Percentiles rank a stretch among this genome's conserved stretches.
These are phyloP conservation scores for Rhizophora mangle DNA, from an alignment of 345 rosid species.

Conservation along the genomic window DNA sequence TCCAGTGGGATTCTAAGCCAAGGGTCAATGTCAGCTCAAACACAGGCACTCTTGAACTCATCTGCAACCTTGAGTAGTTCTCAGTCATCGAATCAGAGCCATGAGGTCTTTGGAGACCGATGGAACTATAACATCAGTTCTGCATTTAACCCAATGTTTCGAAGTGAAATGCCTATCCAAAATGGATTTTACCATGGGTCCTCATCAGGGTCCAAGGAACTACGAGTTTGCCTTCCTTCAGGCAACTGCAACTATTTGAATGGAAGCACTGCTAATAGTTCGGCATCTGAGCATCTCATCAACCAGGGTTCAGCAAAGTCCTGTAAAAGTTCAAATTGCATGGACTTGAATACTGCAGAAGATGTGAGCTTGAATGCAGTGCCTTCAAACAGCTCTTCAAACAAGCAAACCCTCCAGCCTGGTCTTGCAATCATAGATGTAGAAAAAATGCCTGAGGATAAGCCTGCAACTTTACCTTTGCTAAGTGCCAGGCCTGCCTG, in stretches of 20 bases:
- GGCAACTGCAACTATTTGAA: slow-evolving; percentile 31
- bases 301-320: slow-evolving; percentile 32
- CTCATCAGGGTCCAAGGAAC: slow-evolving; percentile 52
- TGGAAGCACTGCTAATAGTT: slow-evolving; percentile 26
- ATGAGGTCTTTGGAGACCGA: slow-evolving; percentile 50
- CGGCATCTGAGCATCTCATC: slow-evolving; percentile 25
- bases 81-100: slow-evolving; percentile 44
- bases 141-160: slow-evolving; percentile 45
- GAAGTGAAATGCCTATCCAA: slow-evolving; percentile 38
- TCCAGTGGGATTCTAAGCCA: slow-evolving; percentile 49
- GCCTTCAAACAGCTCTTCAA: slow-evolving; percentile 39
- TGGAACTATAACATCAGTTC: slow-evolving; percentile 42
- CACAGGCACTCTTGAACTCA: slow-evolving; percentile 44
- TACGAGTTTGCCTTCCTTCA: slow-evolving; percentile 19
- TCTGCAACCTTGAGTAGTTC: slow-evolving; percentile 42
- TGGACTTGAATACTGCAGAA: slow-evolving; percentile 30
- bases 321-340: slow-evolving; percentile 25
- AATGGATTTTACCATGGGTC: slow-evolving; percentile 54
- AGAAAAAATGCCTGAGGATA: slow-evolving; percentile 46
- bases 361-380: slow-evolving; percentile 49
- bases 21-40: slow-evolving; percentile 50
- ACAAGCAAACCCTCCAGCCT: slow-evolving; percentile 26
- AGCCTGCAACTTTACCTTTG: slow-evolving; percentile 56
- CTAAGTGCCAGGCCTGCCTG: slow-evolving; percentile 42
- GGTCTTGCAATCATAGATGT: slow-evolving; percentile 39